A percentile compares a stretch with the other conserved stretches of the same genome.
Evolutionary conservation across 345 rosid genomes (phyloP).

Genomic region (Brassica nigra): DNA sequence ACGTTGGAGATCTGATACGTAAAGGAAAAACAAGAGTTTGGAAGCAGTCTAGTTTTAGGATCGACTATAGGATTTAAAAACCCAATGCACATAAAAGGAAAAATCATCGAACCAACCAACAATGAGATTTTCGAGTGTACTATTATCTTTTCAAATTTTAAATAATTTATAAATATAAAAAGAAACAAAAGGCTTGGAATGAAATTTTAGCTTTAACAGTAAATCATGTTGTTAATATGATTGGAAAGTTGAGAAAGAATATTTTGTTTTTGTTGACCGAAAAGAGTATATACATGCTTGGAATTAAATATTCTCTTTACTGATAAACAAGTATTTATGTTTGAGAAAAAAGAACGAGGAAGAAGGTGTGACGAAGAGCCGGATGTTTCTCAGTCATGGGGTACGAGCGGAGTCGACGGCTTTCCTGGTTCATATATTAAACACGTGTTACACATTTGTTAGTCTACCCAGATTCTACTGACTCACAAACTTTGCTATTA

Average conservation of each 20-base stretch:
- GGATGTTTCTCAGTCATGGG: constrained; percentile 43
- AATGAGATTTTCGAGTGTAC: neutral
- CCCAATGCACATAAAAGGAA: neutral
- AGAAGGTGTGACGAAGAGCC: constrained; percentile 31
- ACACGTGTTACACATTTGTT: constrained; percentile 32
- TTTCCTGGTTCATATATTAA: neutral
- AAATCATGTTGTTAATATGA: neutral
- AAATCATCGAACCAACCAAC: neutral
- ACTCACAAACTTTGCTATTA: constrained; percentile 17
- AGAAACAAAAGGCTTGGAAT: neutral
- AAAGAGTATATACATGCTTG: neutral
- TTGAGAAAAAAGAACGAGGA: neutral
- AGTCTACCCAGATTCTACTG: constrained; percentile 23
- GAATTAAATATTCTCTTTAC: neutral
- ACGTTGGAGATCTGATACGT: neutral
- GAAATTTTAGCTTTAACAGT: neutral
- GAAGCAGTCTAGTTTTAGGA: neutral
- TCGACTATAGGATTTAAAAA: neutral
- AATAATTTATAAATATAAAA: neutral
- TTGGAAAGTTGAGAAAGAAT: neutral
- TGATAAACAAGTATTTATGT: neutral
- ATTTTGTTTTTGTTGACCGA: neutral
- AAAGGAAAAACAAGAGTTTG: neutral
- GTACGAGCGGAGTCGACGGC: constrained; percentile 38
- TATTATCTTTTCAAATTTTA: neutral